These are phyloP conservation scores for Aspergillus carbonarius DNA, from an alignment of 2,329 filamentous ascomycete species.

Conservation along the genomic window DNA sequence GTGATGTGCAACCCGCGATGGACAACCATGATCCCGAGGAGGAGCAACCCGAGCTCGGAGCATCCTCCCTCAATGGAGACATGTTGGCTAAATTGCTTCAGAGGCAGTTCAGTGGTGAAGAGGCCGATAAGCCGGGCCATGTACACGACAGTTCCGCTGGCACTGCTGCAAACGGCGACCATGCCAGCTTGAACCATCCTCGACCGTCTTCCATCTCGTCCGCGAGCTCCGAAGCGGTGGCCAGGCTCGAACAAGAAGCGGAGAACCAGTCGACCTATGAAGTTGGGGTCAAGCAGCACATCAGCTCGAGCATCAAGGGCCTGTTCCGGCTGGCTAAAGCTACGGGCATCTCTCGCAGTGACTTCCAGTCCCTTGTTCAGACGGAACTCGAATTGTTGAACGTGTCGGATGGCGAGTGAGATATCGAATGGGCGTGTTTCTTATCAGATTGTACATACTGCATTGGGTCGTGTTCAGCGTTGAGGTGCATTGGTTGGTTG, in stretches of 20 bases:
- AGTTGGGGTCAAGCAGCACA: conserved; percentile 62
- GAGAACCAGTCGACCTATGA: conserved; percentile 55
- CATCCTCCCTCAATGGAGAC: conserved; percentile 57
- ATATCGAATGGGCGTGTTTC: not conserved
- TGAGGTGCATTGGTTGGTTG: conserved; percentile 12
- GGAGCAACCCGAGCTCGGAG: conserved; percentile 46
- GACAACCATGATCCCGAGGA: conserved; percentile 63
- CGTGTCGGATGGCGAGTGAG: conserved; percentile 50
- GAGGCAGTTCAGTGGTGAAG: conserved; percentile 35
- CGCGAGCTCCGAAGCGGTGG: conserved; percentile 50
- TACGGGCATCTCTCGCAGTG: conserved; percentile 57
- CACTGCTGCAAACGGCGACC: conserved; percentile 21
- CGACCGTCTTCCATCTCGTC: conserved; percentile 45
- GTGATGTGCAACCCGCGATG: conserved; percentile 63
- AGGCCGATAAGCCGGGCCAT: conserved; percentile 21
- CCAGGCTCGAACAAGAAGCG: conserved; percentile 55
- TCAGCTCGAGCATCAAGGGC: conserved; percentile 63
- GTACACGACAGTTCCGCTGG: conserved; percentile 20
- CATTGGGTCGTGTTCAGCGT: conserved; percentile 17
- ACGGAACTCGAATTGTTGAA: conserved; percentile 59
- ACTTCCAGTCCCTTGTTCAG: conserved; percentile 61
- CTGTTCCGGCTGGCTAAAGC: conserved; percentile 60
- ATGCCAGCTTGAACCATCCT: conserved; percentile 41
- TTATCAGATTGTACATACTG: conserved; percentile 22
- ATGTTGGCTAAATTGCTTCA: conserved; percentile 44